A percentile compares a stretch with the other conserved stretches of the same genome.
phyloP scores from a whole-genome alignment of 371 early-diverging fungal genomes.

The Haplosporangium sp. region DNA sequence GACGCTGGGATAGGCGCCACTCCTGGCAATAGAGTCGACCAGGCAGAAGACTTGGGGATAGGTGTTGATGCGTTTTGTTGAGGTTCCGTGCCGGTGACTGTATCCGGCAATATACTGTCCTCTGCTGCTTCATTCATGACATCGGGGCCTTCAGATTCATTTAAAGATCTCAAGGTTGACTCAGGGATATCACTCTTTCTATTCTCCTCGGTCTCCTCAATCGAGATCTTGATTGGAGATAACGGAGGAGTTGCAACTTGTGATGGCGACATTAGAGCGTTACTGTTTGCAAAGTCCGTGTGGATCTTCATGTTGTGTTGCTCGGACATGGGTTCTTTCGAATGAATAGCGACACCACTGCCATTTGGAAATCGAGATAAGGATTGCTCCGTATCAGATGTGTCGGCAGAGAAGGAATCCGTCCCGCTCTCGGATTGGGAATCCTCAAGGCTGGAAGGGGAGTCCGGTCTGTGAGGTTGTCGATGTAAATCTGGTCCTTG shows the following conservation, averaged over 20 bases:
- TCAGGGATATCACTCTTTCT: not conserved
- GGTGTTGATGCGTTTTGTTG: not conserved
- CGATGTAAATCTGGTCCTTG: constrained; percentile 1
- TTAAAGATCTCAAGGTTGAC: not conserved
- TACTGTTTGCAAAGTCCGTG: constrained; percentile 11
- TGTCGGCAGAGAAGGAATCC: constrained; percentile 22
- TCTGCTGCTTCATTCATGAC: not conserved
- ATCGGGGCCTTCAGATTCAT: not conserved
- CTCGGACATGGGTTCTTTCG: constrained; percentile 16
- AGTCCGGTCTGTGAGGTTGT: constrained; percentile 35
- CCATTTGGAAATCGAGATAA: constrained; percentile 12
- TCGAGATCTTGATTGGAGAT: constrained; percentile 26
- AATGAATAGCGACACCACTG: not conserved
- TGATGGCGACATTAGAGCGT: constrained; percentile 25
- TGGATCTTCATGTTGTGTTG: constrained; percentile 10
- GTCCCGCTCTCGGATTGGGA: constrained; percentile 47
- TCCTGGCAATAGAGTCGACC: constrained; percentile 49
- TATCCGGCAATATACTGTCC: not conserved
- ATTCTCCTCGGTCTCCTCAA: not conserved
- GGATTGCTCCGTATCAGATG: constrained; percentile 14
- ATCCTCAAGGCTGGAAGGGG: constrained; percentile 51
- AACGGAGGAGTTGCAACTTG: constrained; percentile 53
- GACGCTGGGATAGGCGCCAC: constrained; percentile 38
- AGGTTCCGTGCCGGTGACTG: not conserved
- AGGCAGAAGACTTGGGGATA: constrained; percentile 26